phyloP scores from a whole-genome alignment of 202 grass and related monocot species.

The Panicum virgatum region DNA sequence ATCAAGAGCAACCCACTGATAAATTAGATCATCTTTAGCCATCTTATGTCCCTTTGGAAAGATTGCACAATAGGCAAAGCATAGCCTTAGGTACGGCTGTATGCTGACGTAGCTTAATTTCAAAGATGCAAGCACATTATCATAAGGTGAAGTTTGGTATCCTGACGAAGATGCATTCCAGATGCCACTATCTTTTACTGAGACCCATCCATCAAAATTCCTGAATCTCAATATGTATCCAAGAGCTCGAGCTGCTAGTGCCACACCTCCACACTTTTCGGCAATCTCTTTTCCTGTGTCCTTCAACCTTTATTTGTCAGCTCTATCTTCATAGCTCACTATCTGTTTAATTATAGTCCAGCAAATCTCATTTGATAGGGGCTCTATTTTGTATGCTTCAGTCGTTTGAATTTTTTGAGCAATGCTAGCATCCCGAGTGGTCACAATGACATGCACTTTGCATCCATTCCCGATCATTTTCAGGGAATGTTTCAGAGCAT shows the following conservation, averaged over 20 bases:
- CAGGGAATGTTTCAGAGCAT: slow-evolving; percentile 2
- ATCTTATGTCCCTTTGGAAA: neutral
- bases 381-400: neutral
- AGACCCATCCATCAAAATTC: neutral
- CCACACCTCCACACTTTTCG: slow-evolving; percentile 36
- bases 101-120: neutral
- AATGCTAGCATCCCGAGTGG: slow-evolving; percentile 22
- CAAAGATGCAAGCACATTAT: neutral
- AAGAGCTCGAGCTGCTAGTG: slow-evolving; percentile 39
- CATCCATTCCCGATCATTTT: neutral
- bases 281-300: slow-evolving; percentile 33
- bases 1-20: neutral
- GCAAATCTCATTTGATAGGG: slow-evolving; percentile 24
- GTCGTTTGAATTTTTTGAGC: slow-evolving; percentile 9
- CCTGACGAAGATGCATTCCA: neutral
- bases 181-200: neutral
- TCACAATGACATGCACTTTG: slow-evolving; percentile 39
- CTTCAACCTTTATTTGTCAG: neutral
- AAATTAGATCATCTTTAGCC: neutral
- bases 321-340: neutral
- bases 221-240: slow-evolving; percentile 17
- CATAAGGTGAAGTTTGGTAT: neutral
- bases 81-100: neutral
- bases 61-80: slow-evolving; percentile 16
- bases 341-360: slow-evolving; percentile 37